Percentiles rank a stretch among this genome's conserved stretches.
Evolutionary conservation across 1,284 basidiomycete species (phyloP).

Genomic region (Sphagnurus paluster): DNA sequence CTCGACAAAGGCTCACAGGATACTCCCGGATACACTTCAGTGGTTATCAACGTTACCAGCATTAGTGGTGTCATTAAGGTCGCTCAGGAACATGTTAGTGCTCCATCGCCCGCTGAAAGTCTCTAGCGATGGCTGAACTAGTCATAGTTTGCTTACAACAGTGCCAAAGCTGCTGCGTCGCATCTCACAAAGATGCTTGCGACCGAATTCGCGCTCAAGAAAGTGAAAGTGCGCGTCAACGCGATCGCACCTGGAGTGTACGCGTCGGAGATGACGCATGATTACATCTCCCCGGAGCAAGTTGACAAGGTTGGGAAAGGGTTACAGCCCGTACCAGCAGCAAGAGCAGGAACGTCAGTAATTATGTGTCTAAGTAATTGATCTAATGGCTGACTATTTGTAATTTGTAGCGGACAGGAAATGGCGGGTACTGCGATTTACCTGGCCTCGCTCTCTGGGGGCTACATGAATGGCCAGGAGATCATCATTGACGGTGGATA

Average conservation of each 20-base stretch:
- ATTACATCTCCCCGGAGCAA: slow-evolving; percentile 45
- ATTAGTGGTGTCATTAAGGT: slow-evolving; percentile 70
- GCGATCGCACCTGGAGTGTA: slow-evolving; percentile 75
- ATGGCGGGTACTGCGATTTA: slow-evolving; percentile 76
- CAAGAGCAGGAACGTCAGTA: slow-evolving; percentile 67
- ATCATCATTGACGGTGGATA: slow-evolving; percentile 75
- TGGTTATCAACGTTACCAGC: slow-evolving; percentile 75
- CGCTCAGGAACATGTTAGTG: slow-evolving; percentile 71
- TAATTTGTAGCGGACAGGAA: slow-evolving; percentile 56
- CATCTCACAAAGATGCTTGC: slow-evolving; percentile 75
- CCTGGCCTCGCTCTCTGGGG: slow-evolving; percentile 67
- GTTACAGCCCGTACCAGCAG: slow-evolving; percentile 57
- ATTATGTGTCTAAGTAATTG: background rate
- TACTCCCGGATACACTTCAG: slow-evolving; percentile 53
- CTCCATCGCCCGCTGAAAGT: background rate
- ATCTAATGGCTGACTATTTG: background rate
- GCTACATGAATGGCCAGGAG: slow-evolving; percentile 75
- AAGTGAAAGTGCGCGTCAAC: slow-evolving; percentile 69
- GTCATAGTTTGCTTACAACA: slow-evolving; percentile 74
- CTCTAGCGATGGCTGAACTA: background rate
- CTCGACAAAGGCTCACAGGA: slow-evolving; percentile 70
- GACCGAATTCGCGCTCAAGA: slow-evolving; percentile 70
- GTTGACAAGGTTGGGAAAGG: slow-evolving; percentile 58
- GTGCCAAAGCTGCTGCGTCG: slow-evolving; percentile 72
- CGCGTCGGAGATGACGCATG: slow-evolving; percentile 74